Evolutionary conservation across 148 eudicot species (phyloP), one percentile per base, ranked within the genome.

Genomic region (Amaranthus hypochondriacus): DNA sequence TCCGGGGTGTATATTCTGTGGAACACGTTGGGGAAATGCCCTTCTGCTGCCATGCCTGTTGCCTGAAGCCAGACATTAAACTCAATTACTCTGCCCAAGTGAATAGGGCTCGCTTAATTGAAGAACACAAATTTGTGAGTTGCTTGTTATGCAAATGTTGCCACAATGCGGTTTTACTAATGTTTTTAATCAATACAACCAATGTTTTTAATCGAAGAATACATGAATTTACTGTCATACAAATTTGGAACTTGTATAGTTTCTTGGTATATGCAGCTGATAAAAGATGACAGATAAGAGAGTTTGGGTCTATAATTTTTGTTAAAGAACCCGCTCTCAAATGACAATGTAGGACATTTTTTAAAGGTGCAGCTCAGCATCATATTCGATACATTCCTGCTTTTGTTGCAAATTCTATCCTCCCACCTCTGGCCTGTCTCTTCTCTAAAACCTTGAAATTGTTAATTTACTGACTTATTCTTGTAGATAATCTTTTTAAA

Each of bases 21-120:
- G 99, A 96, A 96, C 76, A 96, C 99, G n/a, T 73, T 96, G 73
- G 99, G 99, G 67, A 87, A 86, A 82, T 96, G 97, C 78, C 99
- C 99, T 1, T 89, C 89, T 76, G 94, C 87, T 62, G 97, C 90
- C 52, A 73, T 88, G 51, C 75, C 79, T 67, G 9, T 52, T 56
- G 62, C 42, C 50, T 44, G 69, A 58, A 55, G 50, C 46, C 73
- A 67, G 73, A 73, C 61, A 59, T 69, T 64, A 8, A 21, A 13
- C 48, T n/a, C 15, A 11, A 53, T 21, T 67, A 15, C 42, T 6
- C 46, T 2, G n/a, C 18, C 9, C 49, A 47, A 10, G 3, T 13
- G 5, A 46, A 9, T 55, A 8, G 49, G 28, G 47, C 43, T 5
- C 11, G 11, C 60, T 21, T 66, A 4, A 28, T 28, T 28, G 39